These are phyloP conservation scores for Aspergillus funiculosus DNA, from an alignment of 495 filamentous ascomycete species.

Conservation along the genomic window DNA sequence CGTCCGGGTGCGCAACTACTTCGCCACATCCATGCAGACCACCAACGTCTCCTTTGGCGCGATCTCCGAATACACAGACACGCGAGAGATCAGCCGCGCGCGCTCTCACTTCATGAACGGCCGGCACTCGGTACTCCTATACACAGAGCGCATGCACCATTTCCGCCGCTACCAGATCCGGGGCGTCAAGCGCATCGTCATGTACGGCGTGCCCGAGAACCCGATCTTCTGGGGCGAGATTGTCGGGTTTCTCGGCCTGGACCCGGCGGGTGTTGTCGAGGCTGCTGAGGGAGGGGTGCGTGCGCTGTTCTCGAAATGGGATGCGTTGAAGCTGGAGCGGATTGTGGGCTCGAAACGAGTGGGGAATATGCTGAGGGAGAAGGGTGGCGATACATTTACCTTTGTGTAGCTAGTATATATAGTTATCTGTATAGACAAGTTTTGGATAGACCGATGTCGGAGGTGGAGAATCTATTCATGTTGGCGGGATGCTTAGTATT, in stretches of 20 bases:
- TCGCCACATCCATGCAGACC: constrained; percentile 65
- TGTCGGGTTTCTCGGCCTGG: constrained; percentile 58
- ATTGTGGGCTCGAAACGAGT: constrained; percentile 75
- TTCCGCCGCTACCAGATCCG: constrained; percentile 77
- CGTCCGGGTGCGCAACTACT: constrained; percentile 84
- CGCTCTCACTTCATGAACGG: constrained; percentile 82
- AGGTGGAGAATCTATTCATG: background rate
- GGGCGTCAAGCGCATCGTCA: constrained; percentile 71
- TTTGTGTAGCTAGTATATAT: constrained; percentile 33
- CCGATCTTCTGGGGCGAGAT: constrained; percentile 84
- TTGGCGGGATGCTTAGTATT: no score
- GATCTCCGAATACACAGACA: constrained; percentile 80
- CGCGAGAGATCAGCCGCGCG: constrained; percentile 70
- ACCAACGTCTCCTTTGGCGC: constrained; percentile 70
- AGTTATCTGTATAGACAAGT: constrained; percentile 2
- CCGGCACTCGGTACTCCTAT: constrained; percentile 75
- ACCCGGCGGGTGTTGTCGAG: constrained; percentile 35
- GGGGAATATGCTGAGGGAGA: constrained; percentile 62
- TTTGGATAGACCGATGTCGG: constrained; percentile 2
- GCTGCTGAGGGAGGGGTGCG: constrained; percentile 50
- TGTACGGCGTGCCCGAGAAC: constrained; percentile 89
- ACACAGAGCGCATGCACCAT: constrained; percentile 91
- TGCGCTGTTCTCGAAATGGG: constrained; percentile 80
- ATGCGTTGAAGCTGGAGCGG: constrained; percentile 80
- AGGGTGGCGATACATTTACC: constrained; percentile 79